Conservation (phyloP, 768 basidiomycete genomes). For the Phylloporus sp. region DNA sequence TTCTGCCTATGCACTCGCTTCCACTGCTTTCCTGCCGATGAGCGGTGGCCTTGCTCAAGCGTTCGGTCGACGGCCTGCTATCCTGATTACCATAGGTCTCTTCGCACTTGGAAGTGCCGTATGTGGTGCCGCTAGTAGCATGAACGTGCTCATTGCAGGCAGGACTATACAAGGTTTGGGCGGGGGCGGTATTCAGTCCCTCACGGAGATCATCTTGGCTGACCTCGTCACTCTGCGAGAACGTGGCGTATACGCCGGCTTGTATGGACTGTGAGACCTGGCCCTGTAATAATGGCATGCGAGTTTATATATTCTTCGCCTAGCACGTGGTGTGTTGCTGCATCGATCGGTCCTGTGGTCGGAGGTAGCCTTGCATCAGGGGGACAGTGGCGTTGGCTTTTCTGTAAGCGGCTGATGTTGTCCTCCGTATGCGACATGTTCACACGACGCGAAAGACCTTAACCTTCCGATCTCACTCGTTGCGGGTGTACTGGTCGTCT, state of each 20-base stretch:
- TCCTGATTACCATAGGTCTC: neutral
- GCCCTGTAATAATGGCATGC: neutral
- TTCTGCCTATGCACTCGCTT: neutral
- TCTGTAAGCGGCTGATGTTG: neutral
- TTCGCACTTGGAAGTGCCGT: neutral
- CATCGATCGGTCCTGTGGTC: neutral
- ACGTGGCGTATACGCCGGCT: neutral
- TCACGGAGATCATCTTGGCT: neutral
- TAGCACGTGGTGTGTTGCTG: neutral
- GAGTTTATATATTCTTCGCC: neutral
- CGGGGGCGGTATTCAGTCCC: neutral
- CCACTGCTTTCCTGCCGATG: neutral
- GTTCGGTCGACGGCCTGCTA: neutral
- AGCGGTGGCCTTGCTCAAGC: neutral
- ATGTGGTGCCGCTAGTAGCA: neutral
- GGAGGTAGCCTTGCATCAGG: neutral
- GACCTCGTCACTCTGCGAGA: neutral
- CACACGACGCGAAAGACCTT: conserved; percentile 25
- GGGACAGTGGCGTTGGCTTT: neutral
- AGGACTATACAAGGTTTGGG: neutral
- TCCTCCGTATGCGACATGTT: neutral
- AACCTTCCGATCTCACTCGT: conserved; percentile 30
- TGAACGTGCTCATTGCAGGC: neutral
- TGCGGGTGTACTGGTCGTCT: conserved; percentile 16
- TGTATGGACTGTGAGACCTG: neutral